Base-by-base conservation (phyloP, 495 filamentous ascomycete genomes). In the Baudoinia panamericana region DNA sequence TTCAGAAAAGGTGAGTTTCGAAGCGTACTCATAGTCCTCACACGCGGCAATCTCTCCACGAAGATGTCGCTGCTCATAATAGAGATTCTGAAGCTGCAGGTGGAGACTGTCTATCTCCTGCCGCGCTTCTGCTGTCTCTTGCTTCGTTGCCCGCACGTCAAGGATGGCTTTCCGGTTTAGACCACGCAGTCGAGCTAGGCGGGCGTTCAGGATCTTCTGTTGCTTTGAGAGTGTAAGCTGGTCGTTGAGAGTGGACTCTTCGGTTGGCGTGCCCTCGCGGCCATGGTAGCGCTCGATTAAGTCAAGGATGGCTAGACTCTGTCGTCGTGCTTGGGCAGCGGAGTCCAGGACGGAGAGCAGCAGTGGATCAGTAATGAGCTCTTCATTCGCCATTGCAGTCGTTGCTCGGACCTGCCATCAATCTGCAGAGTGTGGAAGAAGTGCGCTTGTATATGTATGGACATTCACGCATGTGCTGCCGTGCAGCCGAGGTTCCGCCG, bases 61-160 rank as follows among this genome's bases (percentile, higher is more conserved):
- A 43, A 97, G 64, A 62, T 94, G 83, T 43, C 82, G 70, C 58
- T 94, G 85, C 59, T 97, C 90, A 58, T 97, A 97, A 60, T 92
- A 88, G 18, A 97, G 67, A 57, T 97, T 97, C 58, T 96, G 87
- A 20, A 96, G 67, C 56, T 92, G 79, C 15, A 97, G 71, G 63
- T 95, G 87, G 43, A 96, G 67, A 37, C 76, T 72, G 55, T 97
- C 90, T 38, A 95, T 83, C 60, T 94, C 86, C 56, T 84, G 79
- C 18, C 88, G 76, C 22, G 78, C 81, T 56, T 94, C 84, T 21
- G 81, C 79, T 7, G 92, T 95, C 51, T 72, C 65, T 36, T 77
- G 71, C 56, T 96, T 97, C 24, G 87, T 93, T 40, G 86, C 74
- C 41, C 90, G 76, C 25, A 88, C 81, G 13, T 72, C 69, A 39